Conservation (phyloP, 352 stramenopile species). For the Phytophthora fragariae region DNA sequence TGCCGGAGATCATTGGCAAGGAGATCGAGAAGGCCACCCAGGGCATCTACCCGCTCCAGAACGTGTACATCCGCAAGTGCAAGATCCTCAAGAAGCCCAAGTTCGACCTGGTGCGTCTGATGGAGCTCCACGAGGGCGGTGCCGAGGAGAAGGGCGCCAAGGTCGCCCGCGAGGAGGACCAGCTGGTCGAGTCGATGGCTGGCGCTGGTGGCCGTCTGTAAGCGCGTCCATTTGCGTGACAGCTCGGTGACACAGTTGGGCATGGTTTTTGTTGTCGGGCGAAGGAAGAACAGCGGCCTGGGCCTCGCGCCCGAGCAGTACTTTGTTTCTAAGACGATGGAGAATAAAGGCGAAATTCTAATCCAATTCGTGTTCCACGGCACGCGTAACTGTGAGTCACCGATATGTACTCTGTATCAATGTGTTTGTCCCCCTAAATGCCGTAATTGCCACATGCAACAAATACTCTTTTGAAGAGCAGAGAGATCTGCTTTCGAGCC, state of each 20-base stretch:
- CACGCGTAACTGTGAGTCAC: conserved; percentile 7
- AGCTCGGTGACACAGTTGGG: conserved; percentile 36
- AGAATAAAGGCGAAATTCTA: conserved; percentile 91
- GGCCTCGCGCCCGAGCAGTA: conserved; percentile 25
- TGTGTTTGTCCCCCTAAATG: background rate
- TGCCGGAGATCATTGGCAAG: conserved; percentile 98
- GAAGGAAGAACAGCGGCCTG: conserved; percentile 29
- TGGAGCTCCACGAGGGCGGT: conserved; percentile 99
- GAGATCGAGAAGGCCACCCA: conserved; percentile 98
- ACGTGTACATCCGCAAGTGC: conserved; percentile 99
- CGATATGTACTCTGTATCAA: conserved; percentile 11
- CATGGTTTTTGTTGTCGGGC: conserved; percentile 54
- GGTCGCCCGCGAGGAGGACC: conserved; percentile 87
- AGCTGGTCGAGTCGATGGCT: conserved; percentile 88
- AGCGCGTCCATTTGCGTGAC: conserved; percentile 45
- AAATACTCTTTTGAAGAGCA: background rate
- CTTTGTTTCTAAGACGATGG: conserved; percentile 72
- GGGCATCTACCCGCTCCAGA: conserved; percentile 99
- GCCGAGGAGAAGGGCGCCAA: conserved; percentile 93
- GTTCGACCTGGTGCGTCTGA: conserved; percentile 99
- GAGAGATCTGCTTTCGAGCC: background rate
- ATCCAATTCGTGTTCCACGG: conserved; percentile 46
- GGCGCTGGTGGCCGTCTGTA: conserved; percentile 91
- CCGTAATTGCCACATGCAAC: background rate
- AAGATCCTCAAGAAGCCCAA: conserved; percentile 99